Evolutionary conservation across 2,329 filamentous ascomycete species (phyloP), one percentile per base, ranked within the genome.

Genomic region (Cercospora sp.): DNA sequence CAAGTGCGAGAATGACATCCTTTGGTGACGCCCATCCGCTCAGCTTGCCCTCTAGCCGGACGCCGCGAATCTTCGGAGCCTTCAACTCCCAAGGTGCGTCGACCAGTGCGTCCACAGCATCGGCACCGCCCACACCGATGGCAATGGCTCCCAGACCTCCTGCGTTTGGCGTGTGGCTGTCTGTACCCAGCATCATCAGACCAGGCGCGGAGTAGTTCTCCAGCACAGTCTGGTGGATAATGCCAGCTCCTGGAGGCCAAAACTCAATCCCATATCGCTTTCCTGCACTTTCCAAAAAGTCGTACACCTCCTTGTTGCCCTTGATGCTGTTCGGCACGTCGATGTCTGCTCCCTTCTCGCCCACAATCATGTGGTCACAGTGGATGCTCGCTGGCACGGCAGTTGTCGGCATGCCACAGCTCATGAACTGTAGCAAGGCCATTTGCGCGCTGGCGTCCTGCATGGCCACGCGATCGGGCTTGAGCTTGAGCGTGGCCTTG

Each of bases 381-480:
- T 99, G 95, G 74, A 98, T 97, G 80, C 94, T 97, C 60, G 95
- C 94, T 10, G 95, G 95, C 61, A 99, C 94, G 9, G 94, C 94
- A 2, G 95, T 97, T 68, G 89, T 89, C 30, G 91, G 91, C 64
- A 99, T 86, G 65, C 93, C 92, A 81, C 95, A 99, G 30, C 92
- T 92, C 94, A 99, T 99, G 86, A 99, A 99, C 82, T 99, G 95
- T 75, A 99, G 84, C 72, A 99, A 84, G 1, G 95, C 95, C 95
- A 99, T 99, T 83, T 99, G 95, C 5, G 95, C 95, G 32, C 93
- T 97, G 13, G 95, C 95, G 84, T 99, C 95, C 82, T 99, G 95
- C 95, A 99, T 99, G 72, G 96, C 96, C 74, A 98, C 95, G 63
- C 95, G 89, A 80, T 99, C 95, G 24, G 95, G 95, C 82, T 97